A percentile compares a stretch with the other conserved stretches of the same genome.
These are phyloP conservation scores for Ceratocystis eucalypticola DNA, from an alignment of 2,329 filamentous ascomycete genomes.

Conservation along the genomic window DNA sequence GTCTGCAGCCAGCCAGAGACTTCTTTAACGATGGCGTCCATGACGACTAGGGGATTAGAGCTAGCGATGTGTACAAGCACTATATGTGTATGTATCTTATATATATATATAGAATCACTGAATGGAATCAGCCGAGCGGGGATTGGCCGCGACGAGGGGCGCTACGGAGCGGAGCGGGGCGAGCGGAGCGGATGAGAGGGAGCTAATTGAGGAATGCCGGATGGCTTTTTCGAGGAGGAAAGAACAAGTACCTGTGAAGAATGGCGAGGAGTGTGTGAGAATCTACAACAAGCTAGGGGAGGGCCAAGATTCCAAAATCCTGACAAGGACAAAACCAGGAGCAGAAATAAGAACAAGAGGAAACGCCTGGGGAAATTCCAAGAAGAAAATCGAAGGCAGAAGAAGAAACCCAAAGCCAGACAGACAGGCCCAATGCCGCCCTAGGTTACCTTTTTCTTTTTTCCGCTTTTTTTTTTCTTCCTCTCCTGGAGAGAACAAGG, in stretches of 20 bases:
- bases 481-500: neutral
- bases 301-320: neutral
- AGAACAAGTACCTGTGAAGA: no score
- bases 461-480: no score
- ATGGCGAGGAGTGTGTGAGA: neutral
- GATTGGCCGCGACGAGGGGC: neutral
- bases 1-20: conserved; percentile 11
- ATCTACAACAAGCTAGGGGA: neutral
- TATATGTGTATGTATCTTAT: no score
- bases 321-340: neutral
- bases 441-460: no score
- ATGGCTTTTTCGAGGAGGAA: no score
- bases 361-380: neutral
- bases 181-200: neutral
- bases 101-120: no score
- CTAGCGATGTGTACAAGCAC: neutral
- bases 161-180: neutral
- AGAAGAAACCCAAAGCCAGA: neutral
- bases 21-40: conserved; percentile 10
- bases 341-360: neutral
- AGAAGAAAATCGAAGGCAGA: conserved; percentile 5
- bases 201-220: neutral
- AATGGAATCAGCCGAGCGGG: no score
- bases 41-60: neutral
- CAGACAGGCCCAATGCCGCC: neutral